Base-by-base conservation (phyloP, 202 grass and related monocot species). In the Musa balbisiana region DNA sequence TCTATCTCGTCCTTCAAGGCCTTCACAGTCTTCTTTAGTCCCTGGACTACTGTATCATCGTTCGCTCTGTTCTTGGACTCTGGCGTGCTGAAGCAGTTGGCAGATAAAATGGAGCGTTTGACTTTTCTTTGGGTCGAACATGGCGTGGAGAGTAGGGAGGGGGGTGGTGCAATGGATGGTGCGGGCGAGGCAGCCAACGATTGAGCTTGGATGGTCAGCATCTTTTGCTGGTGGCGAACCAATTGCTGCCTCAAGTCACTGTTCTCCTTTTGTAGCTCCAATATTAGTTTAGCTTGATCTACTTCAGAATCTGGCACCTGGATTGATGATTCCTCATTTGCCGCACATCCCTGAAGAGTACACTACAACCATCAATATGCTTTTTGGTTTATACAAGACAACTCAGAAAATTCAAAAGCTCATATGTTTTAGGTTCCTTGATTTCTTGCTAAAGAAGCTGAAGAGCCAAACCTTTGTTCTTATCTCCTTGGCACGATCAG, bases 401-500 rank as follows among this genome's bases (percentile, higher is more conserved):
- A 43, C 33, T 8, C 33, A 43, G 33, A 43, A 8, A 43, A 43
- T 43, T 43, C 33, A 43, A 43, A 43, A 43, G 33, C 4, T 5
- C 5, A 43, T 43, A 6, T 43, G 33, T 43, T 43, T 66, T 26
- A 22, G 12, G n/a, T 14, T 66, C 27, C 23, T 11, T 27, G 9
- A 33, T 67, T 67, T 33, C 24, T 33, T 29, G 51, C 2, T 11
- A 74, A 58, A 55, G 14, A 71, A 43, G 73, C 67, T 25, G 15
- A 16, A 82, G 52, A 25, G 58, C 23, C 78, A 79, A 49, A 97
- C 93, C 91, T 98, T 92, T 19, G 82, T 94, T 84, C 85, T 93
- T 76, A 98, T 98, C 85, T 98, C 89, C 83, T 98, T 98, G 81
- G 95, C 95, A 70, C 95, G 95, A 76, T 98, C 95, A 65, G 95